A percentile compares a stretch with the other conserved stretches of the same genome.
Conservation (phyloP, 495 filamentous ascomycete genomes). For the Cudoniella acicularis region DNA sequence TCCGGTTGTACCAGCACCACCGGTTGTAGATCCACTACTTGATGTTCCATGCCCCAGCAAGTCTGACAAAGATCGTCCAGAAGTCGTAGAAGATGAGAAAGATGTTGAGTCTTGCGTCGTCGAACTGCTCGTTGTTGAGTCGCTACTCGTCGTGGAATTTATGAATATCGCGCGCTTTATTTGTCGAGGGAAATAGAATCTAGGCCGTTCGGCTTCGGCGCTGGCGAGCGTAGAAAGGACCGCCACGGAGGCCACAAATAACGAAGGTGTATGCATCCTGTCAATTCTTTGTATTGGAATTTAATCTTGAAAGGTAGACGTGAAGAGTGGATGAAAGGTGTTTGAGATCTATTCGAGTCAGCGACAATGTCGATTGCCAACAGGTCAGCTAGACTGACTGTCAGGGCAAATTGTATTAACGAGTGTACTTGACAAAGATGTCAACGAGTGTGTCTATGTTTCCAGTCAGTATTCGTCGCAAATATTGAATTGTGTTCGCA, state of each 20-base stretch:
- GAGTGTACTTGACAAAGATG: conserved; percentile 62
- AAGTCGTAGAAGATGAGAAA: conserved; percentile 5
- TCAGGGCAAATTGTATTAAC: conserved; percentile 49
- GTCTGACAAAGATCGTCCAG: conserved; percentile 21
- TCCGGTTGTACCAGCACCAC: conserved; percentile 2
- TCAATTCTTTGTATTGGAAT: conserved; percentile 25
- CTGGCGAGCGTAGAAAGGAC: conserved; percentile 46
- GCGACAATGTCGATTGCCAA: conserved; percentile 22
- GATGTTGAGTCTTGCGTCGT: conserved; percentile 15
- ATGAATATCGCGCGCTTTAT: conserved; percentile 51
- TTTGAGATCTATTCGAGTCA: conserved; percentile 27
- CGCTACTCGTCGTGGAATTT: conserved; percentile 43
- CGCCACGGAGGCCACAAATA: conserved; percentile 49
- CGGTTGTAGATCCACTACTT: neutral
- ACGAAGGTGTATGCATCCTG: conserved; percentile 37
- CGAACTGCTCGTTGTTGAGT: conserved; percentile 9
- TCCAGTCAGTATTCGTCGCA: conserved; percentile 28
- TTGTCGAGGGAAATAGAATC: conserved; percentile 57
- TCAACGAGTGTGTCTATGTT: conserved; percentile 50
- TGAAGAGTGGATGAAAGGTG: conserved; percentile 12
- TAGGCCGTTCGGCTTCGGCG: conserved; percentile 43
- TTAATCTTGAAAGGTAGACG: conserved; percentile 16
- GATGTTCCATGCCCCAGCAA: conserved; percentile 3
- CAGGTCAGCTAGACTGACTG: conserved; percentile 34
- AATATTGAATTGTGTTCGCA: conserved; percentile 29